Evolutionary conservation across 192 early-diverging fungal genomes (phyloP).

Genomic region (Allomyces macrogynus): DNA sequence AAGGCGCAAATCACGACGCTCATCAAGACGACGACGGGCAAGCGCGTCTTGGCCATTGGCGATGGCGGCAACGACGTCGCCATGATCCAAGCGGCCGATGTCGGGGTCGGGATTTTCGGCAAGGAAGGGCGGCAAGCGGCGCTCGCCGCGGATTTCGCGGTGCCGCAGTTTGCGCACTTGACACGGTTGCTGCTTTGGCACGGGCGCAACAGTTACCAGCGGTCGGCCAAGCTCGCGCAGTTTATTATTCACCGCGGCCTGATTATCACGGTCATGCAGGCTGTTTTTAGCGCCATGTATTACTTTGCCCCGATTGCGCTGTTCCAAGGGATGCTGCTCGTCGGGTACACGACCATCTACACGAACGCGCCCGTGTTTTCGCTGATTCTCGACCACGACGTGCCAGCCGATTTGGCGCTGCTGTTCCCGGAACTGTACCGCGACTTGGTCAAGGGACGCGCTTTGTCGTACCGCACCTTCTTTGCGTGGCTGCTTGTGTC

Average conservation of each 20-base stretch:
- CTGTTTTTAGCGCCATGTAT: slow-evolving; percentile 85
- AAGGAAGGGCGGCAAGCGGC: slow-evolving; percentile 91
- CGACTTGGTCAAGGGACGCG: slow-evolving; percentile 79
- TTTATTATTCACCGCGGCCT: slow-evolving; percentile 94
- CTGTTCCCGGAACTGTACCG: slow-evolving; percentile 86
- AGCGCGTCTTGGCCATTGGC: slow-evolving; percentile 70
- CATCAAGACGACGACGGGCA: slow-evolving; percentile 51
- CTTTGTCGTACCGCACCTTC: slow-evolving; percentile 80
- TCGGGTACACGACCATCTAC: slow-evolving; percentile 89
- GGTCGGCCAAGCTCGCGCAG: slow-evolving; percentile 81
- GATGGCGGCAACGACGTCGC: slow-evolving; percentile 95
- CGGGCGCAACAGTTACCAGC: slow-evolving; percentile 82
- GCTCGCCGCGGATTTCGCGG: slow-evolving; percentile 80
- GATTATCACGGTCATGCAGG: slow-evolving; percentile 95
- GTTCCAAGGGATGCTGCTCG: slow-evolving; percentile 70
- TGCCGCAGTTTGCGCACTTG: slow-evolving; percentile 74
- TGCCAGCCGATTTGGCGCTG: slow-evolving; percentile 71
- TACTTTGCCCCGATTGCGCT: slow-evolving; percentile 94
- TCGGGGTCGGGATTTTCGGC: slow-evolving; percentile 92
- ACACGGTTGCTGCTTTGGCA: slow-evolving; percentile 79
- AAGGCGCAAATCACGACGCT: slow-evolving; percentile 77
- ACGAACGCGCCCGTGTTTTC: slow-evolving; percentile 96
- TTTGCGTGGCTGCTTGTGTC: slow-evolving; percentile 85
- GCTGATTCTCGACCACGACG: slow-evolving; percentile 75
- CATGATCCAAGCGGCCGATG: slow-evolving; percentile 92